Conservation (phyloP, 352 stramenopile genomes). For the Phytophthora chlamydospora region DNA sequence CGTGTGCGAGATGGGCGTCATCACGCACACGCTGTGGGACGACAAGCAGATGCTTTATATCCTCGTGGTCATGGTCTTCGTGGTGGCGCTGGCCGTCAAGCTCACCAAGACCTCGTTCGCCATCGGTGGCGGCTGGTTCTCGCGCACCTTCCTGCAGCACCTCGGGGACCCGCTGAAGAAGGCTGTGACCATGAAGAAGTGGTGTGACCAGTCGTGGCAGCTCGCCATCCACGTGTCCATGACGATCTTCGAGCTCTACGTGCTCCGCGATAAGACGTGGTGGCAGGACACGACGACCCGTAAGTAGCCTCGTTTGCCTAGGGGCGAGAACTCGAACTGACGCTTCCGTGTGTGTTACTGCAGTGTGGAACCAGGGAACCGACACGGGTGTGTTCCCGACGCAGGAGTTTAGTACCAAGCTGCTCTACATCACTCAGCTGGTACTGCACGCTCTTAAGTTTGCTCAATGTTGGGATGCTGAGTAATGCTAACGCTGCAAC, state of each 20-base stretch:
- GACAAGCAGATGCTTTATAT: constrained; percentile 78
- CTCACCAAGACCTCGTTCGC: constrained; percentile 72
- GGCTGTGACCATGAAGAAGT: constrained; percentile 87
- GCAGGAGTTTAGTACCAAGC: constrained; percentile 83
- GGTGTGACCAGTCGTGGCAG: constrained; percentile 90
- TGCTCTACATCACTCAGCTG: constrained; percentile 86
- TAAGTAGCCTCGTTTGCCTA: constrained; percentile 35
- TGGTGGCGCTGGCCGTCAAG: constrained; percentile 77
- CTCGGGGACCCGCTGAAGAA: constrained; percentile 85
- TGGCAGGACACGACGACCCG: constrained; percentile 86
- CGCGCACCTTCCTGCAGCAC: constrained; percentile 79
- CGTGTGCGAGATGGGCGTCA: constrained; percentile 66
- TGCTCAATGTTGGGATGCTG: background rate
- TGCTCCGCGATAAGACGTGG: constrained; percentile 84
- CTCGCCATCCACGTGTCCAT: constrained; percentile 84
- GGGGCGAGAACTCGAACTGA: constrained; percentile 5
- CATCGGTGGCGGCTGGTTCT: constrained; percentile 73
- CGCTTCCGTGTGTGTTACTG: constrained; percentile 2
- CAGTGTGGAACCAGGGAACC: constrained; percentile 84
- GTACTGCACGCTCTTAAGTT: constrained; percentile 25
- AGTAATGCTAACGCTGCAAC: background rate
- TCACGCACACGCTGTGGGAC: constrained; percentile 64
- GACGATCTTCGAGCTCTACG: constrained; percentile 83
- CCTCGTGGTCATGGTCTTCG: constrained; percentile 61
- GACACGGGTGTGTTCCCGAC: constrained; percentile 73